Evolutionary conservation across 208 protist genomes (phyloP).

Genomic region (Strigomonas oncopelti): DNA sequence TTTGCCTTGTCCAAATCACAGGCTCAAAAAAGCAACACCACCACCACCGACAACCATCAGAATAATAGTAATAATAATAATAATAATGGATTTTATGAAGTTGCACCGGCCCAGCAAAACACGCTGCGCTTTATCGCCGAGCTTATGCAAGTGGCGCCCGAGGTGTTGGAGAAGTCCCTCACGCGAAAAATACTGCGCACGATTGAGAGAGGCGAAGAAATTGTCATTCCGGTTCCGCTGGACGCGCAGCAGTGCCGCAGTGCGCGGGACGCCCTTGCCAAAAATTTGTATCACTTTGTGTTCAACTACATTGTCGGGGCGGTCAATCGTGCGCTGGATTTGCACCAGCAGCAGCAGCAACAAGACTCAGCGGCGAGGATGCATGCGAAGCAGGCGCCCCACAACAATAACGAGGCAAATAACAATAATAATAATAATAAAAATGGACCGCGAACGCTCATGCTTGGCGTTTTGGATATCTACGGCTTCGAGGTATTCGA

Average conservation of each 20-base stretch:
- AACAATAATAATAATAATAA: no score
- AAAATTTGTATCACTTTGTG: constrained; percentile 91
- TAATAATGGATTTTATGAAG: neutral
- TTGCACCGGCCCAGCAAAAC: constrained; percentile 18
- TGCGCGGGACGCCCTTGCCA: constrained; percentile 92
- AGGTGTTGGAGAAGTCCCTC: constrained; percentile 44
- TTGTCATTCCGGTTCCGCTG: constrained; percentile 61
- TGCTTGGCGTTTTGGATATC: constrained; percentile 94
- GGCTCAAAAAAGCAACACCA: neutral
- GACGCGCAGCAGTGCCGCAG: constrained; percentile 78
- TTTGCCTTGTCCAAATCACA: constrained; percentile 52
- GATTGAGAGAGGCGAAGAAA: constrained; percentile 33
- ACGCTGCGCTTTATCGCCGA: constrained; percentile 45
- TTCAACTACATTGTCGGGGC: constrained; percentile 95
- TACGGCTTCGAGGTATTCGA: constrained; percentile 97
- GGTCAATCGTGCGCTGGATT: constrained; percentile 91
- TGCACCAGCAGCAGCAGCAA: neutral
- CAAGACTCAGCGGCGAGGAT: neutral
- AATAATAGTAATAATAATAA: neutral
- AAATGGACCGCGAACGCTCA: constrained; percentile 59
- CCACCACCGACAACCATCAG: neutral
- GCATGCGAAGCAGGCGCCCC: neutral
- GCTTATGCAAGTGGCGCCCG: constrained; percentile 52
- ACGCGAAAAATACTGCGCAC: constrained; percentile 67
- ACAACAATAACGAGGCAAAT: neutral